Evolutionary conservation across 169 alveolate species (phyloP), one percentile per base, ranked within the genome.

Genomic region (Eimeria sp.): DNA sequence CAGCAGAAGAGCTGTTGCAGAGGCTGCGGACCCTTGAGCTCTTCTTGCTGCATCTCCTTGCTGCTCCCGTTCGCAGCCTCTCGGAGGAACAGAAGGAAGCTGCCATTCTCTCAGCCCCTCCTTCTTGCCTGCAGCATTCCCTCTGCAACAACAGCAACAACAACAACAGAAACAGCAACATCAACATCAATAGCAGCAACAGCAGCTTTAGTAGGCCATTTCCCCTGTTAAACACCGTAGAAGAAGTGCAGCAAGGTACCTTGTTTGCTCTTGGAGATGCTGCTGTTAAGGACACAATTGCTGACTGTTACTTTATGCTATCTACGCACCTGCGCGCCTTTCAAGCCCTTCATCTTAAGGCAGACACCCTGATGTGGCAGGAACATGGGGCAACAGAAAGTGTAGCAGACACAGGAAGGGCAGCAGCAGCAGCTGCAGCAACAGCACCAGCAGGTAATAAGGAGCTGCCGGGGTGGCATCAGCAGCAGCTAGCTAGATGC

Each of bases 1-100:
- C 92, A 34, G 80, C 92, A 11, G 78, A 61, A 5, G 92, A 84
- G 45, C 34, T 84, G 92, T 80, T 84, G 78, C 75, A 30, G 72
- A 76, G 92, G 58, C 92, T 84, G 40, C 92, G 92, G 22, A 40
- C 92, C 22, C 78, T 84, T 61, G 92, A 84, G 43, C 78, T 58
- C 51, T 58, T 45, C 47, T n/a, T 84, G 75, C 92, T 84, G 57
- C 65, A 84, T n/a, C 92, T 84, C 47, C 92, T 84, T 40, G 30
- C 92, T 61, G 57, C 65, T 3, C 78, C 92, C 61, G 57, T 84
- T 0, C 61, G 47, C 34, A 13, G 80, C 78, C 75, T 58, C 9
- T 84, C 92, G 0, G 92, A 84, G 4, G 78, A 57, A 18, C 30
- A 51, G 34, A 84, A 84, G 34, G 78, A 30, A 9, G 78, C 54